Conservation (phyloP, 139 green algal species). For the Tetradesmus obliquus region DNA sequence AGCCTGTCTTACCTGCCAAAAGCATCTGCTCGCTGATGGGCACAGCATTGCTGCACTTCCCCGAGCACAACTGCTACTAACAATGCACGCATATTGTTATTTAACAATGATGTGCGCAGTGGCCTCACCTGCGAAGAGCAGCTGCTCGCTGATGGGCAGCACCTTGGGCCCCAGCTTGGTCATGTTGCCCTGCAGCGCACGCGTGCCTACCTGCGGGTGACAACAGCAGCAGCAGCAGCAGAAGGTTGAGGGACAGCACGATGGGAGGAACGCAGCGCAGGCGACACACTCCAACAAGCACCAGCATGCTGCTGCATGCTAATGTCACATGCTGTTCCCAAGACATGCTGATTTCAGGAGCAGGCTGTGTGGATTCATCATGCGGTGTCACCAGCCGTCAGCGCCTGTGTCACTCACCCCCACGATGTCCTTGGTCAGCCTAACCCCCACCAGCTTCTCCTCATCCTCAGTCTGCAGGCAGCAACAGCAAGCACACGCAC, state of each 20-base stretch:
- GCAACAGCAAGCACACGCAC: neutral
- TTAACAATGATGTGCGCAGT: neutral
- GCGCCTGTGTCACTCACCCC: slow-evolving; percentile 23
- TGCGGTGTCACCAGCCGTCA: neutral
- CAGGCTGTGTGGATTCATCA: neutral
- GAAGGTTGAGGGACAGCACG: neutral
- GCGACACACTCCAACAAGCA: neutral
- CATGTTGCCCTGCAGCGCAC: slow-evolving; percentile 89
- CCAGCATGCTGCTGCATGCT: neutral
- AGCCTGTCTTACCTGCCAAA: slow-evolving; percentile 63
- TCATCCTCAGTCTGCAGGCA: slow-evolving; percentile 78
- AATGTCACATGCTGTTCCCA: neutral
- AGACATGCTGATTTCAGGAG: neutral
- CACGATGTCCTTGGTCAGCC: slow-evolving; percentile 93
- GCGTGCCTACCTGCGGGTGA: slow-evolving; percentile 75
- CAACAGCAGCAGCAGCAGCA: slow-evolving; percentile 53
- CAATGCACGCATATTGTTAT: neutral
- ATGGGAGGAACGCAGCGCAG: neutral
- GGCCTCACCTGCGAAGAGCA: slow-evolving; percentile 72
- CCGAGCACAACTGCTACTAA: no score
- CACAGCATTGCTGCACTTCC: slow-evolving; percentile 47
- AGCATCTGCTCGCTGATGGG: slow-evolving; percentile 84
- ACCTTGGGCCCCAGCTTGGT: slow-evolving; percentile 93
- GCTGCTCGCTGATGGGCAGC: slow-evolving; percentile 85
- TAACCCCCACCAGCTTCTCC: slow-evolving; percentile 73